These are phyloP conservation scores for Mycena chlorophos DNA, from an alignment of 768 basidiomycete genomes.

Conservation along the genomic window DNA sequence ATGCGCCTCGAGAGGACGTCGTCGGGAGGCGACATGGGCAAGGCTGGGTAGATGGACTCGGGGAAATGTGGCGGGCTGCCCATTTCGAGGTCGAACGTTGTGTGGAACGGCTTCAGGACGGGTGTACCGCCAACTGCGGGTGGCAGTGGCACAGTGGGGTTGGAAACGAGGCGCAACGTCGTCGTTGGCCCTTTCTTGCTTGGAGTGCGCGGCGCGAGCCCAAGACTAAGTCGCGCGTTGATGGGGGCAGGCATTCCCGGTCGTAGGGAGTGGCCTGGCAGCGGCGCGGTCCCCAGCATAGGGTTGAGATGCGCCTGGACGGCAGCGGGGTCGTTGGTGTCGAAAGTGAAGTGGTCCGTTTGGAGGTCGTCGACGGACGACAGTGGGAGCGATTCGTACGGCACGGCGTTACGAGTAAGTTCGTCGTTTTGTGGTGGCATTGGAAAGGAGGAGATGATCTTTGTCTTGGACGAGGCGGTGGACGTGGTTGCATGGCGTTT, in stretches of 20 bases:
- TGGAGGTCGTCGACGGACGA: slow-evolving; percentile 33
- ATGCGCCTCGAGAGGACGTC: slow-evolving; percentile 18
- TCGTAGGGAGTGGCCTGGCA: slow-evolving; percentile 60
- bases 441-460: slow-evolving; percentile 20
- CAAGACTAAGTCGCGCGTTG: slow-evolving; percentile 62
- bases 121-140: slow-evolving; percentile 47
- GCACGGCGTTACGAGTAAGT: slow-evolving; percentile 41
- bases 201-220: slow-evolving; percentile 42
- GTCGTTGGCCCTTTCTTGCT: slow-evolving; percentile 45
- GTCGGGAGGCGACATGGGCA: slow-evolving; percentile 15
- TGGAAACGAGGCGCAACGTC: slow-evolving; percentile 52
- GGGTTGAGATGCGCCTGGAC: slow-evolving; percentile 34
- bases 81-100: slow-evolving; percentile 66
- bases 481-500: slow-evolving; percentile 44
- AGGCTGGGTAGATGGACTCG: slow-evolving; percentile 12
- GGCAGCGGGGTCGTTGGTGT: slow-evolving; percentile 23
- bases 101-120: slow-evolving; percentile 62
- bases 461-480: slow-evolving; percentile 21
- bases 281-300: slow-evolving; percentile 38
- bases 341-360: slow-evolving; percentile 51
- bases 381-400: slow-evolving; percentile 43
- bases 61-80: slow-evolving; percentile 47
- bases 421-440: slow-evolving; percentile 32
- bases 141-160: slow-evolving; percentile 24
- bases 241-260: slow-evolving; percentile 62